Evolutionary conservation across 148 eudicot species (phyloP), one percentile per base, ranked within the genome.

Genomic region (Gaultheria prostrata): DNA sequence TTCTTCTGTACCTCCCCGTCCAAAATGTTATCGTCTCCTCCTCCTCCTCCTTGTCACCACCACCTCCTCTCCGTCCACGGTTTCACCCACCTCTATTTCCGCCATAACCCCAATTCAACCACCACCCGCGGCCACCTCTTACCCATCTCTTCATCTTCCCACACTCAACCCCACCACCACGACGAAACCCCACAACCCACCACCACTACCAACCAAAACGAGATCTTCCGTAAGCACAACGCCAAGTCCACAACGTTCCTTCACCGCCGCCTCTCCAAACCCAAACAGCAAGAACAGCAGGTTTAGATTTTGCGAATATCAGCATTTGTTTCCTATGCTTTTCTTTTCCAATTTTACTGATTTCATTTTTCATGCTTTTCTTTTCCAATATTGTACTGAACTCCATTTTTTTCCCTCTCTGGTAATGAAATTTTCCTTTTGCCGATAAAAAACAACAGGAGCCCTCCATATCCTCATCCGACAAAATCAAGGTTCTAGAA

Each of bases 151-250:
- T 77, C 85, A 39, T 78, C 12, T 77, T 77, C 80, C 30, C 61
- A 28, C 80, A 77, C 53, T 86, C 75, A 76, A 83, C 69, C 30
- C 8, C 48, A 71, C 46, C 46, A 71, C 46, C 83, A 78, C 85
- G 80, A 83, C 71, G 53, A 74, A 81, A 67, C 76, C 88, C 85
- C 49, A 43, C 74, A 72, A 50, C 46, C 83, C 85, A 75, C 88
- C 79, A 45, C 84, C 43, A 77, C 84, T 53, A 73, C 45, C 78
- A 51, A 7, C 39, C 69, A 85, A 54, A 82, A 74, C 13, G 75
- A 53, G 84, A 78, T 79, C 53, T 87, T 69, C 69, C 93, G 98
- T 43, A 91, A 85, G 8, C 98, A 95, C 89, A 95, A 95, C 87
- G 86, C 91, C 75, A 89, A 89, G 82, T 90, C 98, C 46, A 80